Evolutionary conservation across 805 yeast species (phyloP), one percentile per base, ranked within the genome.

Genomic region (Candida maesae): DNA sequence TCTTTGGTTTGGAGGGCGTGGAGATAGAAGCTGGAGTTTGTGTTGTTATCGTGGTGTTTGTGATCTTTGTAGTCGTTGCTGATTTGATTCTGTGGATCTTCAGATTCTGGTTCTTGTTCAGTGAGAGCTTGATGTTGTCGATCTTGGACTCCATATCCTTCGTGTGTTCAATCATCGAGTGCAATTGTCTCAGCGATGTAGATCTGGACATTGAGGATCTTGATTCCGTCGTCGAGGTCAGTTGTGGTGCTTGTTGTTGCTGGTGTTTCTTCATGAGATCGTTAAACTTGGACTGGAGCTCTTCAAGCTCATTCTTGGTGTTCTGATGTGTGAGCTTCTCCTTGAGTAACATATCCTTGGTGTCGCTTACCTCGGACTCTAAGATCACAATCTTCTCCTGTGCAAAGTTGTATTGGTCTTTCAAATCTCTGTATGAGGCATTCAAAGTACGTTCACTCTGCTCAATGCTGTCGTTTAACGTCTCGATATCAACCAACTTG

Each of bases 401-500:
- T 2, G 65, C 39, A 8, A 42, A 46, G 35, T 64, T 61, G 44
- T 67, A 67, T 23, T 61, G 61, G 10, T 51, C 53, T 33, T 64
- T 63, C n/a, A 68, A 41, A 10, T 65, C 68, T 20, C 53, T 52
- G 35, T 65, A 53, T 13, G 64, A 58, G 5, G 56, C 42, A 25
- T 61, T 51, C 31, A 66, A 53, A 32, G 60, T 60, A 31, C 73
- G 49, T 30, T 66, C 74, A 23, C 57, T 62, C 32, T 68, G 67
- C 46, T 70, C 76, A 49, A 68, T 58, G 41, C 63, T 68, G 42
- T 71, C 77, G 46, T 69, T 67, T 23, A 58, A 46, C 37, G 66
- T 66, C 52, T 71, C 76, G 14, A 69, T 63, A 19, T 70, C 69
- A 13, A 68, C 60, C 24, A 70, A 48, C 28, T 59, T 60, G 7